These are phyloP conservation scores for Colletotrichum sp. DNA, from an alignment of 2,329 filamentous ascomycete genomes.

Conservation along the genomic window DNA sequence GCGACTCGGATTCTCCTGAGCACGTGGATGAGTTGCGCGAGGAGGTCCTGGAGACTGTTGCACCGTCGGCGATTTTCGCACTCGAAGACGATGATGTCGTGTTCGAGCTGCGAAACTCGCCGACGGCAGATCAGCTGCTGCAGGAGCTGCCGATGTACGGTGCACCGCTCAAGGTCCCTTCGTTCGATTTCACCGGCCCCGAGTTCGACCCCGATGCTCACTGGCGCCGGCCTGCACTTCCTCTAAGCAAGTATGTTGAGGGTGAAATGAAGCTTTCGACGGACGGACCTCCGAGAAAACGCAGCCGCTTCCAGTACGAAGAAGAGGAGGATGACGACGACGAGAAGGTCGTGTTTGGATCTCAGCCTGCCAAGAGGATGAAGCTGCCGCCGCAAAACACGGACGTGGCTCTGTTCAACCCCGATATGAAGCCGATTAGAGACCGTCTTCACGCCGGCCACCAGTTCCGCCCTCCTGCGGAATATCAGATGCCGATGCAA, in stretches of 20 bases:
- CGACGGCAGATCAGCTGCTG: slow-evolving; percentile 77
- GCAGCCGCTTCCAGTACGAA: slow-evolving; percentile 81
- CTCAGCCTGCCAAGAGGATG: slow-evolving; percentile 28
- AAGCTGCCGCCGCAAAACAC: slow-evolving; percentile 71
- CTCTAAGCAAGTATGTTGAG: slow-evolving; percentile 85
- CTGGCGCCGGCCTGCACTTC: slow-evolving; percentile 80
- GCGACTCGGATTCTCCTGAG: slow-evolving; percentile 63
- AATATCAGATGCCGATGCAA: slow-evolving; percentile 88
- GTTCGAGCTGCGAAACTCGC: slow-evolving; percentile 77
- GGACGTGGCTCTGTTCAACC: slow-evolving; percentile 85
- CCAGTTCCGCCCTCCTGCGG: slow-evolving; percentile 90
- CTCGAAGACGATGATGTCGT: slow-evolving; percentile 83
- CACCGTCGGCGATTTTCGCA: slow-evolving; percentile 83
- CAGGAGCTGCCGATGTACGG: slow-evolving; percentile 83
- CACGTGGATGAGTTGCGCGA: slow-evolving; percentile 47
- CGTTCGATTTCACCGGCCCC: slow-evolving; percentile 60
- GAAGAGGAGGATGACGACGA: slow-evolving; percentile 71
- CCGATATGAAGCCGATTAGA: slow-evolving; percentile 86
- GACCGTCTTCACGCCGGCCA: slow-evolving; percentile 91
- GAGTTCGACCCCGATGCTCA: slow-evolving; percentile 70
- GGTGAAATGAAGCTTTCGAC: slow-evolving; percentile 76
- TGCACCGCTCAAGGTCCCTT: slow-evolving; percentile 63
- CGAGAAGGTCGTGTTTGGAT: slow-evolving; percentile 42
- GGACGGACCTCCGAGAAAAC: slow-evolving; percentile 72
- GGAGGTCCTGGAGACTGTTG: slow-evolving; percentile 51